Conservation (phyloP, 2,329 filamentous ascomycete species). For the Colletotrichum sp. region DNA sequence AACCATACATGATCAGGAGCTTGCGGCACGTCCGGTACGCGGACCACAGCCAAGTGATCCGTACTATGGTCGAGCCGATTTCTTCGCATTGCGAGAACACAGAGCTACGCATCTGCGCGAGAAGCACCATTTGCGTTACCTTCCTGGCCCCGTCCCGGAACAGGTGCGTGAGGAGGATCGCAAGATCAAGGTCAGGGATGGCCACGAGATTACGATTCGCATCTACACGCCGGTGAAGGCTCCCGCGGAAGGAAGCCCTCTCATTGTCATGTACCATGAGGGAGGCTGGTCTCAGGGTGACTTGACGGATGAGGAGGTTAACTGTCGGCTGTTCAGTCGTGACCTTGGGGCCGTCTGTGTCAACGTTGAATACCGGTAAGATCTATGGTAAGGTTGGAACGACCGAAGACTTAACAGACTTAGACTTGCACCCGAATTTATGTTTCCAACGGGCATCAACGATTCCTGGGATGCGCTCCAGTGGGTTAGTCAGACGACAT, state of each 20-base stretch:
- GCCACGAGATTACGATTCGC: neutral
- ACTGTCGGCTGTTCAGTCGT: conserved; percentile 7
- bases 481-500: conserved; percentile 23
- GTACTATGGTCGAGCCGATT: neutral
- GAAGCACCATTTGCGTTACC: conserved; percentile 4
- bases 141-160: neutral
- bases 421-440: conserved; percentile 52
- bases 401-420: neutral
- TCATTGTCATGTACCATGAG: conserved; percentile 16
- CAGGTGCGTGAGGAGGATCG: conserved; percentile 10
- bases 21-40: neutral
- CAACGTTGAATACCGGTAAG: conserved; percentile 51
- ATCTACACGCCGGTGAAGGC: neutral
- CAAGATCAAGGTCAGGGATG: neutral
- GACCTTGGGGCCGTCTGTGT: conserved; percentile 26
- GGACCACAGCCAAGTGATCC: neutral
- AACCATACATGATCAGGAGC: neutral
- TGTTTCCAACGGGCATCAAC: conserved; percentile 48
- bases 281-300: conserved; percentile 10
- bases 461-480: conserved; percentile 46
- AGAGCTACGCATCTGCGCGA: conserved; percentile 6
- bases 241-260: neutral
- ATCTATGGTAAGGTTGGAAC: accelerated
- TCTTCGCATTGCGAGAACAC: neutral
- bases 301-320: conserved; percentile 9